Evolutionary conservation across 805 yeast species (phyloP).

Genomic region (Kodamaea hsintzibuensis): DNA sequence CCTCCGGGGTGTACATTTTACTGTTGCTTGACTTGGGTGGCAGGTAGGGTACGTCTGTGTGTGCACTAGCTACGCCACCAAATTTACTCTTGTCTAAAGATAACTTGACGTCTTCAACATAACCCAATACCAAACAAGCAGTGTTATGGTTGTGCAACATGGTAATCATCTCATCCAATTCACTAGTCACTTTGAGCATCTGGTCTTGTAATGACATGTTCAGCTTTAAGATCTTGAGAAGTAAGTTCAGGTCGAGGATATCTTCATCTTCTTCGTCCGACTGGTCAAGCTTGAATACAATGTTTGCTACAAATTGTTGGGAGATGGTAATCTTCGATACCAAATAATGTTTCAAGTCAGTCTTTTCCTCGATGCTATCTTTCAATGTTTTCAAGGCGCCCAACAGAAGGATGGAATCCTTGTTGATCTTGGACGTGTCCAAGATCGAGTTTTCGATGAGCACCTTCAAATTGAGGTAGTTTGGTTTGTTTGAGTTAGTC

Average conservation of each 20-base stretch:
- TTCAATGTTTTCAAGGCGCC: conserved; percentile 29
- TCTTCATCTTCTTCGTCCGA: conserved; percentile 9
- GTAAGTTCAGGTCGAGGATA: conserved; percentile 26
- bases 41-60: conserved; percentile 9
- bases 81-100: conserved; percentile 12
- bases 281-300: conserved; percentile 45
- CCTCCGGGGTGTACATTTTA: conserved; percentile 2
- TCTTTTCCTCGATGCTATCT: conserved; percentile 28
- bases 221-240: conserved; percentile 35
- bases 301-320: conserved; percentile 32
- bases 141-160: conserved; percentile 43
- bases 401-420: conserved; percentile 34
- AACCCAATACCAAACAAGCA: conserved; percentile 48
- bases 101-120: conserved; percentile 43
- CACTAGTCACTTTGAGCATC: conserved; percentile 24
- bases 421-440: conserved; percentile 37
- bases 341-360: conserved; percentile 32
- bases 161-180: conserved; percentile 27
- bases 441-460: conserved; percentile 47
- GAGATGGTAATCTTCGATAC: conserved; percentile 31
- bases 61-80: background rate
- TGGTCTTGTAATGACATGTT: conserved; percentile 33
- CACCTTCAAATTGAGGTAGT: conserved; percentile 41
- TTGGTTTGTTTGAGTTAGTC: conserved; percentile 20
- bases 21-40: conserved; percentile 11